Evolutionary conservation across 768 basidiomycete species (phyloP).

Genomic region (Phaffia tasmanica): DNA sequence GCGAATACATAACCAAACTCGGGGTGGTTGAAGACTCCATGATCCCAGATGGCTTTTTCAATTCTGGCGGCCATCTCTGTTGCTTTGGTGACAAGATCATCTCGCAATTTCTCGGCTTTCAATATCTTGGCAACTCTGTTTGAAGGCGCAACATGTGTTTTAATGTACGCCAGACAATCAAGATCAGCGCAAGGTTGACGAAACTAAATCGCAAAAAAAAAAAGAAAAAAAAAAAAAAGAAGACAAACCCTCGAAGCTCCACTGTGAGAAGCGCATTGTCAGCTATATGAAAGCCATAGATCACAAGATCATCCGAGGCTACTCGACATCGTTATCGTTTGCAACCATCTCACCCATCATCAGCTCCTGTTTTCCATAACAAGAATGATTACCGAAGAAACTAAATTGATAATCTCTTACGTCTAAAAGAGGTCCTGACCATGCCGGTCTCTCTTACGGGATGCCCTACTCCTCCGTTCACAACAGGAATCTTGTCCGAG

Average conservation of each 20-base stretch:
- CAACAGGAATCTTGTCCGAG: conserved; percentile 33
- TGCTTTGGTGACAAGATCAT: neutral
- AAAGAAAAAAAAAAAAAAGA: too few species aligned
- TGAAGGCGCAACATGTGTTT: too few species aligned
- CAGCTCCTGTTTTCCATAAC: too few species aligned
- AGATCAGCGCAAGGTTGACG: too few species aligned
- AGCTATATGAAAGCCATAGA: conserved; percentile 61
- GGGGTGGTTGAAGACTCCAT: conserved; percentile 40
- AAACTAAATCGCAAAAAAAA: too few species aligned
- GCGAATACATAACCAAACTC: conserved; percentile 48
- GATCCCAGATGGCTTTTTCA: conserved; percentile 24
- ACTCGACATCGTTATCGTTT: conserved; percentile 44
- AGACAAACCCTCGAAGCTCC: conserved; percentile 41
- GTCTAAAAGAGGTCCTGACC: conserved; percentile 47
- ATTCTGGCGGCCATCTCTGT: conserved; percentile 1
- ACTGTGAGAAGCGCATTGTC: conserved; percentile 76
- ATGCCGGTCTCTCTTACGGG: conserved; percentile 63
- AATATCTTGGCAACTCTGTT: conserved; percentile 52
- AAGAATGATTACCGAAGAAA: neutral
- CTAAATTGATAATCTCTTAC: neutral
- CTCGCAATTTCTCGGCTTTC: conserved; percentile 40
- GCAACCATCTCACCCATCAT: too few species aligned
- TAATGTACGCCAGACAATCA: too few species aligned
- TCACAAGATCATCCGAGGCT: conserved; percentile 62
- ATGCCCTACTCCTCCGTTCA: conserved; percentile 61